A percentile compares a stretch with the other conserved stretches of the same genome.
Evolutionary conservation across 1,139 yeast genomes (phyloP).

Genomic region (Protomyces gravidus): DNA sequence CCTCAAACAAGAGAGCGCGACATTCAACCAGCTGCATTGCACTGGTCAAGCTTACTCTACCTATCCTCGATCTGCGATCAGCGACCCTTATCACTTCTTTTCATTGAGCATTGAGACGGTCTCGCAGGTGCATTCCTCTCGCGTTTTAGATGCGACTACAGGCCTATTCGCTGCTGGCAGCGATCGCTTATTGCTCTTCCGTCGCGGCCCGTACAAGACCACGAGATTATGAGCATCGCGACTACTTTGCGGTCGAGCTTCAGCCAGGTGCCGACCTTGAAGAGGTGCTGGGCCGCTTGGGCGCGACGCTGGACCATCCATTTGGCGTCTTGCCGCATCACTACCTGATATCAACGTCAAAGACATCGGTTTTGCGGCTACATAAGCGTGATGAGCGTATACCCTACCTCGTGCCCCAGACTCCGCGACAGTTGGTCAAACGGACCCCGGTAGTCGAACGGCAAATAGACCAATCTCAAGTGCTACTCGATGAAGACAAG

Average conservation of each 20-base stretch:
- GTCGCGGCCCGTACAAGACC: neutral
- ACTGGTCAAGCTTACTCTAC: too few relatives aligned
- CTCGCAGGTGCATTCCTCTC: neutral
- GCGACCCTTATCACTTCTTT: neutral
- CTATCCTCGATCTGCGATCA: too few relatives aligned
- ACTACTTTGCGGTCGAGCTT: conserved; percentile 25
- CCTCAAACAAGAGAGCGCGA: too few relatives aligned
- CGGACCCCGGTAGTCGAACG: conserved; percentile 5
- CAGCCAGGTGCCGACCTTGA: conserved; percentile 3
- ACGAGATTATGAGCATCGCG: conserved; percentile 19
- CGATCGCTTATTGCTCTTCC: neutral
- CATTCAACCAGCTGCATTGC: too few relatives aligned
- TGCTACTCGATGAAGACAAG: conserved; percentile 31
- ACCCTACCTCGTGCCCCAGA: conserved; percentile 10
- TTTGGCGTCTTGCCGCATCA: conserved; percentile 39
- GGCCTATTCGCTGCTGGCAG: neutral
- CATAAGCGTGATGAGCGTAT: neutral
- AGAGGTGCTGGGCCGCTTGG: conserved; percentile 30
- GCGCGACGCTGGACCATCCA: conserved; percentile 40
- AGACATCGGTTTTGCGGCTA: neutral
- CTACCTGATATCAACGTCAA: conserved; percentile 39
- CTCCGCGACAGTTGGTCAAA: conserved; percentile 6
- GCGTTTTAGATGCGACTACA: neutral
- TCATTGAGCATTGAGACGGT: neutral
- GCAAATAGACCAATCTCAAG: conserved; percentile 30